Percentiles rank a stretch among this genome's conserved stretches.
phyloP scores from a whole-genome alignment of 306 rosid genomes.

The Prunus campanulata region DNA sequence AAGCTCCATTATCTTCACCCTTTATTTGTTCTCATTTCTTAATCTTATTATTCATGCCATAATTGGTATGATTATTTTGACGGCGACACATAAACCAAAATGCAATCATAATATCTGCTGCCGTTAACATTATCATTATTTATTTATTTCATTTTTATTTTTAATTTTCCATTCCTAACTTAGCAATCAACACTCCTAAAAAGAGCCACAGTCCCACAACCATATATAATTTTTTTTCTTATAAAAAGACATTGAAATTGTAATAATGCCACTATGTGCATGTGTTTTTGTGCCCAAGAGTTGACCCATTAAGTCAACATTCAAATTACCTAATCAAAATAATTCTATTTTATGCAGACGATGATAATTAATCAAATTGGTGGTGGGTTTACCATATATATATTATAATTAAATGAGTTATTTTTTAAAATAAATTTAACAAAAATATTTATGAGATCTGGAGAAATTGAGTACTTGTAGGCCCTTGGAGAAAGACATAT shows the following conservation, averaged over 20 bases:
- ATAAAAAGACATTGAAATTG: neutral
- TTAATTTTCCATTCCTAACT: constrained; percentile 7
- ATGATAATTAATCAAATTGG: constrained; percentile 15
- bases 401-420: no score
- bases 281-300: constrained; percentile 33
- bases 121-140: constrained; percentile 20
- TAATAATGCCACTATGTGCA: constrained; percentile 28
- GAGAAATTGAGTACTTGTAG: neutral
- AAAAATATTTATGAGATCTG: no score
- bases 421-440: no score
- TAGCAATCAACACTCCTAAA: constrained; percentile 23
- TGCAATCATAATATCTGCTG: constrained; percentile 33
- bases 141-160: constrained; percentile 15
- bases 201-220: constrained; percentile 5
- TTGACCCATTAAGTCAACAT: constrained; percentile 27
- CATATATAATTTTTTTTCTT: neutral
- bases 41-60: constrained; percentile 44
- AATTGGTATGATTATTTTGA: constrained; percentile 46
- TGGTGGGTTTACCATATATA: neutral
- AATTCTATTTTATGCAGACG: neutral
- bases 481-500: neutral
- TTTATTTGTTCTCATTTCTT: constrained; percentile 52
- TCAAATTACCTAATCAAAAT: constrained; percentile 12
- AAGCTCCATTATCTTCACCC: constrained; percentile 36
- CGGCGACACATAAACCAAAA: constrained; percentile 56